These are phyloP conservation scores for Saturnispora zaruensis DNA, from an alignment of 805 yeast genomes.

Conservation along the genomic window DNA sequence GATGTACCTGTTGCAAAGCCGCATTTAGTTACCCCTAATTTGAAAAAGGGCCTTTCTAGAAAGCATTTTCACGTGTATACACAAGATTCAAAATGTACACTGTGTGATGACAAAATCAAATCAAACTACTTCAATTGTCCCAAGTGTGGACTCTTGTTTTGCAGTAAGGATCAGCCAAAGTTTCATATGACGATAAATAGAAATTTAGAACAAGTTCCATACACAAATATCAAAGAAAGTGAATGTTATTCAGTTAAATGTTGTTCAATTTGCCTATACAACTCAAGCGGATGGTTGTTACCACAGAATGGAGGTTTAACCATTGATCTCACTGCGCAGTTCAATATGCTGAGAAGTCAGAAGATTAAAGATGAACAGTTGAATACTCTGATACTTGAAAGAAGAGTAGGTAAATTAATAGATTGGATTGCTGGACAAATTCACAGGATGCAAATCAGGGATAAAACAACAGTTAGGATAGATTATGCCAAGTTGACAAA, in stretches of 20 bases:
- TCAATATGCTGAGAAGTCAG: conserved; percentile 36
- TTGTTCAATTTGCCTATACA: conserved; percentile 52
- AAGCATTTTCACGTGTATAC: conserved; percentile 2
- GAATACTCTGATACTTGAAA: conserved; percentile 34
- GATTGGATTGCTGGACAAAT: conserved; percentile 44
- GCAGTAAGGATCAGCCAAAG: conserved; percentile 11
- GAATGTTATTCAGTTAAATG: conserved; percentile 63
- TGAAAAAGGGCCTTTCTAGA: not conserved
- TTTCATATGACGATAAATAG: conserved; percentile 35
- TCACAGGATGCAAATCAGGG: not conserved
- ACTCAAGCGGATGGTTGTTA: conserved; percentile 42
- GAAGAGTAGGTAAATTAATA: conserved; percentile 39
- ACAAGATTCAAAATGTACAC: conserved; percentile 44
- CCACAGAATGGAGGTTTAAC: conserved; percentile 28
- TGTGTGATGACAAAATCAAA: conserved; percentile 53
- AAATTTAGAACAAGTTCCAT: conserved; percentile 63
- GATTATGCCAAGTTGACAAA: conserved; percentile 17
- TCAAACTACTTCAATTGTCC: conserved; percentile 16
- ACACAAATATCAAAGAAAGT: conserved; percentile 53
- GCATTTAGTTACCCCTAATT: not conserved
- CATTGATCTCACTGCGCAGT: conserved; percentile 11
- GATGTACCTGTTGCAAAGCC: not conserved
- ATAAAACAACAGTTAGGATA: conserved; percentile 5
- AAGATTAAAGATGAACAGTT: conserved; percentile 28
- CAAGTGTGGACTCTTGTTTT: conserved; percentile 28